Evolutionary conservation across 371 early-diverging fungal species (phyloP).

Genomic region (Mortierella sp.): DNA sequence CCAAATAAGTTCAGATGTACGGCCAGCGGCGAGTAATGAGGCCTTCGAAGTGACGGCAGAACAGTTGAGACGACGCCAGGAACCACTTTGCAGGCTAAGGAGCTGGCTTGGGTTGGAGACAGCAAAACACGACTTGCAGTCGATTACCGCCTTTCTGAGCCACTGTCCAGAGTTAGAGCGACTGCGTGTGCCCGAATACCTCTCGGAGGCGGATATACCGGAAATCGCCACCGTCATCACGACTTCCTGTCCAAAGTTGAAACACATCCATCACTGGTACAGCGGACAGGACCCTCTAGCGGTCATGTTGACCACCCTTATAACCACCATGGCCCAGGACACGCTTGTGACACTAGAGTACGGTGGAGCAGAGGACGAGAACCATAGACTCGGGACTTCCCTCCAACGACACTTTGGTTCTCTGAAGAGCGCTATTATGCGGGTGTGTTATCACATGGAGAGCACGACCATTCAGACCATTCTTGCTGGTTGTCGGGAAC

Average conservation of each 20-base stretch:
- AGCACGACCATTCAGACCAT: background rate
- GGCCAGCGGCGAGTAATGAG: background rate
- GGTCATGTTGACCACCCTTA: background rate
- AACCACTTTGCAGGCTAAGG: background rate
- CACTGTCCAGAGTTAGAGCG: background rate
- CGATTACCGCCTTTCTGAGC: background rate
- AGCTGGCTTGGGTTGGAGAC: background rate
- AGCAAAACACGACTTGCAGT: background rate
- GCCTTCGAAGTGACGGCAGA: background rate
- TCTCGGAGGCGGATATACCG: background rate
- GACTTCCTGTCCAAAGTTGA: background rate
- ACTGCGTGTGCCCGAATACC: background rate
- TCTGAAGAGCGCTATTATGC: background rate
- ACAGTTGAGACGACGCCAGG: background rate
- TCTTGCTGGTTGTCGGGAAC: background rate
- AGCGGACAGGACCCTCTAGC: conserved; percentile 1
- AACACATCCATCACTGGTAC: background rate
- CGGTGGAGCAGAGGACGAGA: background rate
- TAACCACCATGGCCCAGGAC: conserved; percentile 2
- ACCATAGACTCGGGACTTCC: background rate
- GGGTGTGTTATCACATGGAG: background rate
- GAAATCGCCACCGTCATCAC: background rate
- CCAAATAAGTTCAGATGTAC: background rate
- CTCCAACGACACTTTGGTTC: background rate
- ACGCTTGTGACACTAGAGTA: background rate